These are phyloP conservation scores for Cichorium intybus DNA, from an alignment of 140 eudicot genomes.

Conservation along the genomic window DNA sequence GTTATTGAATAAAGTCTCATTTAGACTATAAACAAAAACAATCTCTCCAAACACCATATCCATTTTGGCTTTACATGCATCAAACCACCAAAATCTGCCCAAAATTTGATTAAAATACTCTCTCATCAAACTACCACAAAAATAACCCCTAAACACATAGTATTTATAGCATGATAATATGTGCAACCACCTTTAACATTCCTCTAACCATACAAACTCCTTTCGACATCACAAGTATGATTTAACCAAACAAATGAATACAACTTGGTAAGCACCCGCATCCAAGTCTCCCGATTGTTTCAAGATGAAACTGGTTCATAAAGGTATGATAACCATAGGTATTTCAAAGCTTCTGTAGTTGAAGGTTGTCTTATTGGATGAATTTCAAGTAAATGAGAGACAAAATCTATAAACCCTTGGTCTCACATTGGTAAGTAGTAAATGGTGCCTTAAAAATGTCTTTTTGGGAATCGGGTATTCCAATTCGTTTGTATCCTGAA, in stretches of 20 bases:
- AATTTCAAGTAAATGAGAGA: conserved; percentile 77
- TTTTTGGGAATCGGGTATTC: conserved; percentile 60
- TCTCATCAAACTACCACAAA: conserved; percentile 14
- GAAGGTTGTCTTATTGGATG: conserved; percentile 90
- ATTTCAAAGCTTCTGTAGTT: conserved; percentile 88
- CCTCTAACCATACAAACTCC: conserved; percentile 43
- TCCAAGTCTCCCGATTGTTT: conserved; percentile 11
- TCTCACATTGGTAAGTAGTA: conserved; percentile 69
- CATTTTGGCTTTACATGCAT: no score
- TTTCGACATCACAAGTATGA: no score
- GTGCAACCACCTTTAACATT: no score
- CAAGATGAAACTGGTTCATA: conserved; percentile 96
- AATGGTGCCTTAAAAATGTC: conserved; percentile 58
- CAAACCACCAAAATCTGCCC: conserved; percentile 16
- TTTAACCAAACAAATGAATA: conserved; percentile 29
- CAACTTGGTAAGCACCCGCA: conserved; percentile 17
- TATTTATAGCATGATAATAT: conserved; percentile 41
- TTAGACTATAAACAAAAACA: no score
- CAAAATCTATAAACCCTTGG: conserved; percentile 62
- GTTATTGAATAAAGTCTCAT: no score
- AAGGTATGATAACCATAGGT: conserved; percentile 95
- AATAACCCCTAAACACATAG: no score
- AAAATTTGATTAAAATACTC: conserved; percentile 23
- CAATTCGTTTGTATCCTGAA: conserved; percentile 53
- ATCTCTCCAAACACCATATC: no score